Percentiles rank a stretch among this genome's conserved stretches.
Evolutionary conservation across 1,284 basidiomycete genomes (phyloP).

Genomic region (Irpex rosettiformis): DNA sequence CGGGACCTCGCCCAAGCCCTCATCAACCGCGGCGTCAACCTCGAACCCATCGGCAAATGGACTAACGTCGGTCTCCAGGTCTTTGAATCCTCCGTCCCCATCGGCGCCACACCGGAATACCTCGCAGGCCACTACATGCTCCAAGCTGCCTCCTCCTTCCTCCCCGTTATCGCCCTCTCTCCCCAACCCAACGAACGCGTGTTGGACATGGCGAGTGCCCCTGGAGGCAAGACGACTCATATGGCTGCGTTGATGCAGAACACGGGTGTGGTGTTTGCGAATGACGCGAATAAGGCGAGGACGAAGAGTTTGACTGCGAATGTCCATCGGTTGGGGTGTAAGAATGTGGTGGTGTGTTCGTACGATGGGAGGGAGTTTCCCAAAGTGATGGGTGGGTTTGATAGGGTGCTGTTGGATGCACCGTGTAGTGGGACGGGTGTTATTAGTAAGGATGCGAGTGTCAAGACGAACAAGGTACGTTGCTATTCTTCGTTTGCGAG

Average conservation of each 20-base stretch:
- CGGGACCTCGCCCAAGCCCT: conserved; percentile 94
- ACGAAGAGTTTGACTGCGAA: conserved; percentile 98
- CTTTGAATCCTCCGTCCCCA: conserved; percentile 94
- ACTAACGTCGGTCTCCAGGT: conserved; percentile 97
- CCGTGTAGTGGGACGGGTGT: conserved; percentile 99
- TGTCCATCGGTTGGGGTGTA: conserved; percentile 95
- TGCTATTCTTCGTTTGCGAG: conserved; percentile 4
- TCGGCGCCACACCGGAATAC: conserved; percentile 98
- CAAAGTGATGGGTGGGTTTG: conserved; percentile 99
- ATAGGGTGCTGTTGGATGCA: conserved; percentile 93
- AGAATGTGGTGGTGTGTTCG: conserved; percentile 96
- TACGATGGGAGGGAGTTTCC: conserved; percentile 99
- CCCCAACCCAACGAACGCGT: conserved; percentile 94
- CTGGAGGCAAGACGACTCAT: conserved; percentile 97
- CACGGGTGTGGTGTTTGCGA: conserved; percentile 97
- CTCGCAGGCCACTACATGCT: conserved; percentile 99
- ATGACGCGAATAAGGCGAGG: conserved; percentile 93
- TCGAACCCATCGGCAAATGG: conserved; percentile 99
- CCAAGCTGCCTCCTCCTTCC: conserved; percentile 97
- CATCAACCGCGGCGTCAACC: conserved; percentile 94
- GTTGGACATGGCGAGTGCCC: conserved; percentile 98
- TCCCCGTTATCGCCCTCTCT: conserved; percentile 95
- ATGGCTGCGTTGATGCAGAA: conserved; percentile 97
- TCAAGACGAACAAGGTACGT: conserved; percentile 95
- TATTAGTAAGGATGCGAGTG: conserved; percentile 95